These are phyloP conservation scores for Toxoplasma gondii DNA, from an alignment of 169 alveolate genomes.

Conservation along the genomic window DNA sequence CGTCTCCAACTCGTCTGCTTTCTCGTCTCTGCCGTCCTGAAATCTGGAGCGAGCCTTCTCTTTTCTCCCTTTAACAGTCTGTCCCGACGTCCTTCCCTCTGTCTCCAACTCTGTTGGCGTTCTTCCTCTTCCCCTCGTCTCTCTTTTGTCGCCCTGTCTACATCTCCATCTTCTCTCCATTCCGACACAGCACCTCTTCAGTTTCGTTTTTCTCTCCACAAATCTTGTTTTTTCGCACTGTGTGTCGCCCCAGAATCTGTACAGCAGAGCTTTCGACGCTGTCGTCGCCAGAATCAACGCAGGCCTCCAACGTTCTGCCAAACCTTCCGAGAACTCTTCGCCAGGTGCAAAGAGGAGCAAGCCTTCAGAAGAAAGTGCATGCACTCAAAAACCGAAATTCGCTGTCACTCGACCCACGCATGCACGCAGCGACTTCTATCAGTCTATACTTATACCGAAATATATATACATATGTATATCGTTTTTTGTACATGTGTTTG, in stretches of 20 bases:
- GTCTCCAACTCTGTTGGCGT: too few species aligned
- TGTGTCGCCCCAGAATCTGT: constrained; percentile 8
- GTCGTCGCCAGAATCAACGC: constrained; percentile 26
- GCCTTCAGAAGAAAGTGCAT: neutral
- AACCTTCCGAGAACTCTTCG: neutral
- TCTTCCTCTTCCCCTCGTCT: too few species aligned
- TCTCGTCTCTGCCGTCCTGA: too few species aligned
- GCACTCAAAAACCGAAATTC: neutral
- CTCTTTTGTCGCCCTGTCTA: neutral
- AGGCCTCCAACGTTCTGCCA: neutral
- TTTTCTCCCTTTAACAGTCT: too few species aligned
- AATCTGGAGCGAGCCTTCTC: too few species aligned
- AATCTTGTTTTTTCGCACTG: neutral
- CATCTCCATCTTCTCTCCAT: neutral
- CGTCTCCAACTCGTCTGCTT: too few species aligned
- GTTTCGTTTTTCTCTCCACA: neutral
- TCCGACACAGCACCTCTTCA: too few species aligned
- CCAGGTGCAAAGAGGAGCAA: neutral
- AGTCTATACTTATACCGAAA: too few species aligned
- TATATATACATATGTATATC: neutral
- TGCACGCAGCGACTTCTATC: too few species aligned
- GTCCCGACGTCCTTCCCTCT: too few species aligned
- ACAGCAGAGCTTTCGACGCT: constrained; percentile 41
- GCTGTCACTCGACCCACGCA: too few species aligned
- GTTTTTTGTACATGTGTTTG: too few species aligned